Evolutionary conservation across 140 eudicot species (phyloP).

Genomic region (Bidens hawaiensis): DNA sequence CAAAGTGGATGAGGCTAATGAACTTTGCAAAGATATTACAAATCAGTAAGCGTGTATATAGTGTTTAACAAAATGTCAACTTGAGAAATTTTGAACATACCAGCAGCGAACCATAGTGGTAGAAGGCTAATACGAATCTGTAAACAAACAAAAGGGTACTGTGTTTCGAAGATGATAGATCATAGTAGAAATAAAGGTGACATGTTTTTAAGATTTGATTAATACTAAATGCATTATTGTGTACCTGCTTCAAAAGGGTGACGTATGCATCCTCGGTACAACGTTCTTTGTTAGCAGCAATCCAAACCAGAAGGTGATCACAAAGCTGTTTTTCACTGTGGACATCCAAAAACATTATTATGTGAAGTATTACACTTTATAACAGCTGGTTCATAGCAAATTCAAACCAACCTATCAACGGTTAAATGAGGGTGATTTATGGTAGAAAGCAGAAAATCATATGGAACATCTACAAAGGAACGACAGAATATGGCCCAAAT

Average conservation of each 20-base stretch:
- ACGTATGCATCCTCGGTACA: constrained; percentile 20
- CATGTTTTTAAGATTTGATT: neutral
- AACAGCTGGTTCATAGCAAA: neutral
- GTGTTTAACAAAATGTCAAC: constrained; percentile 8
- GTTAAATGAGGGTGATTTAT: constrained; percentile 68
- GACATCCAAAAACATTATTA: constrained; percentile 13
- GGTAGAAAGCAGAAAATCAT: constrained; percentile 47
- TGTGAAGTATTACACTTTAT: constrained; percentile 1
- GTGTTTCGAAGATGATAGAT: constrained; percentile 2
- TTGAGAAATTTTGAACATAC: constrained; percentile 35
- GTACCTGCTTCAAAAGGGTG: constrained; percentile 55
- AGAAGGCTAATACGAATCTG: constrained; percentile 70
- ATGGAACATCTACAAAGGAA: constrained; percentile 49
- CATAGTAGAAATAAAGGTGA: constrained; percentile 1
- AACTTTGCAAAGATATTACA: neutral
- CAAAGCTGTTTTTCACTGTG: constrained; percentile 82
- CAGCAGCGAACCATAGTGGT: constrained; percentile 70
- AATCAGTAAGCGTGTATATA: neutral
- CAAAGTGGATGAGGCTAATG: constrained; percentile 2
- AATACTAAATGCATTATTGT: constrained; percentile 1
- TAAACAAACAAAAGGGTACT: constrained; percentile 13
- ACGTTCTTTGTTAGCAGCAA: constrained; percentile 43
- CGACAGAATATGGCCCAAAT: constrained; percentile 56
- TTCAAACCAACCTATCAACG: constrained; percentile 57
- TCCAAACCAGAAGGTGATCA: constrained; percentile 68